Base-by-base conservation (phyloP, 371 early-diverging fungal genomes). In the Parasitella parasitica region DNA sequence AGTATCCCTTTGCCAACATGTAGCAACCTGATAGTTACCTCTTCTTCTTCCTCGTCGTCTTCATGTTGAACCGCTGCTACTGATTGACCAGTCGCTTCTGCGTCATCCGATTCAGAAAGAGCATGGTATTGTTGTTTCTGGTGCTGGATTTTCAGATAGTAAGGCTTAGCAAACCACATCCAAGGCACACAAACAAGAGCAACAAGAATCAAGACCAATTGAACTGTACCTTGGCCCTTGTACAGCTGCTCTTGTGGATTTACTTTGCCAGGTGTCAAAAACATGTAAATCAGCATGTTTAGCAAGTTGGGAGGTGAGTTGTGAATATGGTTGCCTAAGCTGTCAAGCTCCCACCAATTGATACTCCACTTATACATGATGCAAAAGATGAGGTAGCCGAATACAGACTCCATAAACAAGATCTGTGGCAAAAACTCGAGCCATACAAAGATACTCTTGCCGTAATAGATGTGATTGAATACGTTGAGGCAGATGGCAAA, bases 201-300 rank as follows among this genome's bases (percentile, higher is more conserved):
- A 28, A 96, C 51, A 15, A 94, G 59, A 12, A 99, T 73, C 46
- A 99, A 76, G 15, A 92, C 61, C 2, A 81, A 74, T 84, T 99
- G 99, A 11, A 99, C 71, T 24, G 81, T 78, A 7, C 80, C 87
- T 81, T 98, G 99, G 26, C 97, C 97, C 34, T 89, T 73, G 75
- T 82, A 98, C 37, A 98, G 75, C 65, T 82, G 82, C 53, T 89
- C 90, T 51, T 75, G 76, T 18, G 86, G 82, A 30, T 81, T 73
- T 13, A 97, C 91, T n/a, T 61, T 82, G n/a, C 99, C 99, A 15
- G 98, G 99, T 32, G 86, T 83, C 64, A 99, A 84, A 86, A 99
- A 98, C 99, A 99, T 99, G 75, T 93, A 95, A 68, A 99, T 99
- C 64, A 99, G 83, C 71, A 95, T 96, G 81, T 97, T 97, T 57